A percentile compares a stretch with the other conserved stretches of the same genome.
phyloP scores from a whole-genome alignment of 2,329 filamentous ascomycete genomes.

The Ustulina deusta region DNA sequence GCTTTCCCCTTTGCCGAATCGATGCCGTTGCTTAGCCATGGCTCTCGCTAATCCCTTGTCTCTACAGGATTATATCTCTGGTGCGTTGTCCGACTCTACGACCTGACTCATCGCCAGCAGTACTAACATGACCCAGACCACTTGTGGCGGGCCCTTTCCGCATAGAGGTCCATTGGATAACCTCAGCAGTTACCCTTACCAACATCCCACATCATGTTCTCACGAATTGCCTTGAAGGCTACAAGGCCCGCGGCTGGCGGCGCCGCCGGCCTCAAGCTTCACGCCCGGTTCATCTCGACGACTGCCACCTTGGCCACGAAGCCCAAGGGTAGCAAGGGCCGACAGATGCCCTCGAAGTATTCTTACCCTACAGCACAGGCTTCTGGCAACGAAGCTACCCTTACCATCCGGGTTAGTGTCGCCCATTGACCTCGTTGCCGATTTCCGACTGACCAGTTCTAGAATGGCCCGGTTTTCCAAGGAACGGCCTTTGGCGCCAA shows the following conservation, averaged over 20 bases:
- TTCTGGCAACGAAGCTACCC: conserved; percentile 83
- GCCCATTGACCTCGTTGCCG: conserved; percentile 6
- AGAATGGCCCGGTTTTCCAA: conserved; percentile 95
- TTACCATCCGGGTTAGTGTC: conserved; percentile 84
- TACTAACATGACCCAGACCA: conserved; percentile 60
- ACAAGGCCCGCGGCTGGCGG: conserved; percentile 65
- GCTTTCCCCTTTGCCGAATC: conserved; percentile 9
- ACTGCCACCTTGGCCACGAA: conserved; percentile 53
- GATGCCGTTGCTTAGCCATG: conserved; percentile 32
- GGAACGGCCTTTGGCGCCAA: conserved; percentile 97
- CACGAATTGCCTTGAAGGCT: conserved; percentile 65
- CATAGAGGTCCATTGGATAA: conserved; percentile 58
- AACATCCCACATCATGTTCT: conserved; percentile 75
- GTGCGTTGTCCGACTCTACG: conserved; percentile 59
- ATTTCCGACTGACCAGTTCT: conserved; percentile 48
- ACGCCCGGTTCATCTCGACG: conserved; percentile 56
- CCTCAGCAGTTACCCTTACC: too few species aligned
- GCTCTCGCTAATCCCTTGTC: conserved; percentile 57
- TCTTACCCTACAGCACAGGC: conserved; percentile 73
- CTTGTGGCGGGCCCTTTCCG: conserved; percentile 65
- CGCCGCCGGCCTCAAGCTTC: conserved; percentile 55
- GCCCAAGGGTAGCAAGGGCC: conserved; percentile 76
- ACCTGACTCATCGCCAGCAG: conserved; percentile 58
- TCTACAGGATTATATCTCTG: conserved; percentile 79
- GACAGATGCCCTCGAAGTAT: conserved; percentile 71